phyloP scores from a whole-genome alignment of 345 rosid genomes.

The Citrus sp. region DNA sequence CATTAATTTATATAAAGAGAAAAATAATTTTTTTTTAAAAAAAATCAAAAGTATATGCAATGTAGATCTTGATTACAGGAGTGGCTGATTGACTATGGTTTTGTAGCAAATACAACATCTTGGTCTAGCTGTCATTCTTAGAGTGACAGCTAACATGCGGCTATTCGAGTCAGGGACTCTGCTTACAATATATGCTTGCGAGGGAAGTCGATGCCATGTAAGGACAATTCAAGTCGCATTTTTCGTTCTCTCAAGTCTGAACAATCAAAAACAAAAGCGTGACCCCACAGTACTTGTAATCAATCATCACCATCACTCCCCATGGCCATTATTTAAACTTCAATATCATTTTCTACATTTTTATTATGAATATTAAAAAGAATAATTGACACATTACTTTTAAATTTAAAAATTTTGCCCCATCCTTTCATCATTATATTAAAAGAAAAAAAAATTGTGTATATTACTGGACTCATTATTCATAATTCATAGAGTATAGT shows the following conservation, averaged over 20 bases:
- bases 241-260: background rate
- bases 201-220: too few relatives aligned
- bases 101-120: background rate
- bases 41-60: too few relatives aligned
- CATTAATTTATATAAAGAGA: too few relatives aligned
- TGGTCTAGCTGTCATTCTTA: conserved; percentile 10
- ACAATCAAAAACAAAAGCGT: background rate
- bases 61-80: background rate
- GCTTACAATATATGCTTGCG: too few relatives aligned
- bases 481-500: too few relatives aligned
- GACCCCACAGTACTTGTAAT: background rate
- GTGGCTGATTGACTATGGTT: background rate
- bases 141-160: conserved; percentile 20
- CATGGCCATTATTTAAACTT: background rate
- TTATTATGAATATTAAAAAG: background rate
- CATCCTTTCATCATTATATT: too few relatives aligned
- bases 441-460: too few relatives aligned
- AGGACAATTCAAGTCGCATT: background rate
- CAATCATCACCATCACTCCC: background rate
- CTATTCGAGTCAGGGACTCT: too few relatives aligned
- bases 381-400: too few relatives aligned
- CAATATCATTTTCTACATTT: background rate
- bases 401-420: too few relatives aligned
- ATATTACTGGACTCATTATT: too few relatives aligned
- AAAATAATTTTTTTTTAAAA: too few relatives aligned